These are phyloP conservation scores for Avena atlantica DNA, from an alignment of 176 grass and related monocot species.

Conservation along the genomic window DNA sequence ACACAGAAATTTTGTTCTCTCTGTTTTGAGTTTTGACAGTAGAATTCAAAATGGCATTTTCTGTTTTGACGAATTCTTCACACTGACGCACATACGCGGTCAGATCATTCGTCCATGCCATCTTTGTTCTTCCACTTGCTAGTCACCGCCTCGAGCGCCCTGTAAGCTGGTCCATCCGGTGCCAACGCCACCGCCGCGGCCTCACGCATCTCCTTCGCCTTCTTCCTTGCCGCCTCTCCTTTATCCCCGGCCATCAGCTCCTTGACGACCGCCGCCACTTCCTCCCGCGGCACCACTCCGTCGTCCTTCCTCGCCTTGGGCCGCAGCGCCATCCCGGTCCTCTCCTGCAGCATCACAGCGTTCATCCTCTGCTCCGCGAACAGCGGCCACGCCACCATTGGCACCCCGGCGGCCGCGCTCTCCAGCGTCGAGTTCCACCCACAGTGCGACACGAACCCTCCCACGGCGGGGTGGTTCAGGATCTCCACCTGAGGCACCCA, in stretches of 20 bases:
- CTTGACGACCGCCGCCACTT: conserved; percentile 41
- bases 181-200: neutral
- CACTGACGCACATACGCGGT: no score
- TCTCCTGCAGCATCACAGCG: conserved; percentile 44
- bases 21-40: neutral
- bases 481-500: conserved; percentile 46
- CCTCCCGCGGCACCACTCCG: conserved; percentile 35
- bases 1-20: neutral
- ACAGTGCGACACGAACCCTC: conserved; percentile 65
- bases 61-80: neutral
- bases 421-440: conserved; percentile 85
- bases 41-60: neutral
- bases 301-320: neutral
- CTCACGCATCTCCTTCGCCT: neutral
- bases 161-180: neutral
- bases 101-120: neutral
- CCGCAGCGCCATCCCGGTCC: conserved; percentile 30
- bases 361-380: conserved; percentile 71
- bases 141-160: neutral
- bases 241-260: conserved; percentile 52
- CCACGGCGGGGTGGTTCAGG: conserved; percentile 31
- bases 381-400: conserved; percentile 58
- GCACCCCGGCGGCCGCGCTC: conserved; percentile 43
- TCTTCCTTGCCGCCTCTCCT: conserved; percentile 30
- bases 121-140: conserved; percentile 8